Percentiles rank a stretch among this genome's conserved stretches.
phyloP scores from a whole-genome alignment of 2,329 filamentous ascomycete genomes.

The Aspergillus unguis region DNA sequence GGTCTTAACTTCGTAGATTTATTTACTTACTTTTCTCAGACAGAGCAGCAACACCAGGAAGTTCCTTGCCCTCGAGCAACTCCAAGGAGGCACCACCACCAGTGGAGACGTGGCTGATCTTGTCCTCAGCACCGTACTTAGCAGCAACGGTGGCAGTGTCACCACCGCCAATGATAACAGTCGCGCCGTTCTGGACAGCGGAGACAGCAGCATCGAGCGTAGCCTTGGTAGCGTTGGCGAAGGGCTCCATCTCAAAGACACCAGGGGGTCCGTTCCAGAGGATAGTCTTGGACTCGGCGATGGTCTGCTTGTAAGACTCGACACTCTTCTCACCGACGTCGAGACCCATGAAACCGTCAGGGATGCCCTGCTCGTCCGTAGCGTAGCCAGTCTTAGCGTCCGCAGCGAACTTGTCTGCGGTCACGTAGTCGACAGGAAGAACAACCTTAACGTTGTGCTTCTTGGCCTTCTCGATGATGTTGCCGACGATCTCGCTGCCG shows the following conservation, averaged over 20 bases:
- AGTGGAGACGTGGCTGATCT: constrained; percentile 97
- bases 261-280: constrained; percentile 98
- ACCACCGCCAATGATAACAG: constrained; percentile 97
- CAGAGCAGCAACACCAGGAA: constrained; percentile 89
- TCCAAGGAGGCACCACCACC: constrained; percentile 94
- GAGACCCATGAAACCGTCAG: constrained; percentile 96
- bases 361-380: constrained; percentile 83
- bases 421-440: constrained; percentile 91
- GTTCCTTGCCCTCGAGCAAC: constrained; percentile 94
- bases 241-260: constrained; percentile 96
- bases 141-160: constrained; percentile 97
- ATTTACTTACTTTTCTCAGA: constrained; percentile 62
- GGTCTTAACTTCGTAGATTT: background rate
- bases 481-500: constrained; percentile 83
- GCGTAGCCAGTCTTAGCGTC: constrained; percentile 78
- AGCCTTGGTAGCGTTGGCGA: constrained; percentile 86
- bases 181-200: constrained; percentile 78
- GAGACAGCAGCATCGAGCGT: constrained; percentile 85
- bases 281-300: constrained; percentile 87
- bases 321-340: constrained; percentile 89
- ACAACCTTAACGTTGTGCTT: constrained; percentile 93
- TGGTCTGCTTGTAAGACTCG: constrained; percentile 82
- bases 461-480: constrained; percentile 93
- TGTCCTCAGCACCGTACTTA: constrained; percentile 93
- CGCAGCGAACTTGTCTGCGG: constrained; percentile 87